Conservation (phyloP, 805 yeast species). For the Spathaspora girioi region DNA sequence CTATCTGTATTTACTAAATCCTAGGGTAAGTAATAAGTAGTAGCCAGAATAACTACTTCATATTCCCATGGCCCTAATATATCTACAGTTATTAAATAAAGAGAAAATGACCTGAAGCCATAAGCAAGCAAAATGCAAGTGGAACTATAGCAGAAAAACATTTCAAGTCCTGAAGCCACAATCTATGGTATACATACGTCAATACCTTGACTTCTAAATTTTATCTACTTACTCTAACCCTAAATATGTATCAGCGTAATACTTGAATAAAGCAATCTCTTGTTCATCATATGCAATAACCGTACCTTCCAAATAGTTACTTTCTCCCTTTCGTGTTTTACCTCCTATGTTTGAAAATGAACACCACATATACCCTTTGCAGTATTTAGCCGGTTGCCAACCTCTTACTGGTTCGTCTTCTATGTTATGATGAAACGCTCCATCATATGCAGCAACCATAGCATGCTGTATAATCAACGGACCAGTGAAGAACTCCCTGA, state of each 20-base stretch:
- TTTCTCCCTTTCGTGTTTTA: constrained; percentile 23
- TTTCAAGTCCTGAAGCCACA: too few species aligned
- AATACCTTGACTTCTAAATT: too few species aligned
- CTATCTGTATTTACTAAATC: too few species aligned
- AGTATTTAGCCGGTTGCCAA: constrained; percentile 45
- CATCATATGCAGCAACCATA: not conserved
- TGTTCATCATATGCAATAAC: constrained; percentile 36
- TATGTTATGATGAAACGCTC: not conserved
- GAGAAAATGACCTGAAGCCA: too few species aligned
- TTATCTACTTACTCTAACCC: constrained; percentile 9
- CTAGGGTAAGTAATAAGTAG: too few species aligned
- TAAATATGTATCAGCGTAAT: constrained; percentile 52
- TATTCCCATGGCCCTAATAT: too few species aligned
- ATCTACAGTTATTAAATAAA: too few species aligned
- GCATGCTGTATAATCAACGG: not conserved
- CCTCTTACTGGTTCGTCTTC: constrained; percentile 47
- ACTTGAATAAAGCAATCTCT: constrained; percentile 27
- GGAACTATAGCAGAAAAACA: too few species aligned
- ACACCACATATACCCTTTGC: constrained; percentile 57
- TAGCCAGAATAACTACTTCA: too few species aligned
- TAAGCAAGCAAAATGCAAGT: too few species aligned
- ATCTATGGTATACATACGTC: too few species aligned
- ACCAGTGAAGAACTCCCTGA: not conserved
- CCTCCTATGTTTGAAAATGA: constrained; percentile 54
- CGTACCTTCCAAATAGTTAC: constrained; percentile 40